Base-by-base conservation (phyloP, 2,329 filamentous ascomycete species). In the Scolecobasidium constrictum region DNA sequence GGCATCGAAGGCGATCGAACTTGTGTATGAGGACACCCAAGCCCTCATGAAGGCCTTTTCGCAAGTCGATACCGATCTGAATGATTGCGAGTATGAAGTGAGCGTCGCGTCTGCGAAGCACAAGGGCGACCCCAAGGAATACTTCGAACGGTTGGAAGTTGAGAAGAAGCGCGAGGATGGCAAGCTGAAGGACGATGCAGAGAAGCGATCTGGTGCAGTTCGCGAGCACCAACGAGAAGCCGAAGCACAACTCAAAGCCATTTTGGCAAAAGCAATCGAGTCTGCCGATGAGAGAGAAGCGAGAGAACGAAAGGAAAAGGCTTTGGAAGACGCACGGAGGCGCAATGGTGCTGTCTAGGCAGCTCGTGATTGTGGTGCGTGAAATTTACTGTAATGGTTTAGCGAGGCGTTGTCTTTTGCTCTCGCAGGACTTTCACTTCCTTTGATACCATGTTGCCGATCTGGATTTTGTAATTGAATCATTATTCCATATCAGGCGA, bases 321-420 rank as follows among this genome's bases (percentile, higher is more conserved):
- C 71, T 22, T 53, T 75, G 42, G 69, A 74, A 47, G 65, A 68
- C 44, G 72, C 72, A 6, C 75, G 74, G 58, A 65, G 60, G 56
- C 62, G 72, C 47, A 75, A 76, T 56, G 68, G 59, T 5, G 50
- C 59, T 47, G 11, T 17, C 12, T 36, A 36, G 16, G 9, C 7
- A 13, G 16, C 34, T 9, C 16, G 7, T 13, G 9, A 13, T 36
- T 36, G 7, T 13, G 16, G 16, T 7, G 17, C 18, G 11, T 31
- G 9, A 15, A 31, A 36, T 36, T 36, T 31, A n/a, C 9, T 31
- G 26, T n/a, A n/a, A 31, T 7, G 9, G 26, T 31, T 31, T 31
- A 31, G 26, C 26, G 26, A 31, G 26, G 26, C 9, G 26, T 31
- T 31, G 9, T 31, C n/a, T n/a, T 31, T 31, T 31, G 9, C 9